Conservation (phyloP, 345 rosid genomes). For the Raphanus raphanistrum region DNA sequence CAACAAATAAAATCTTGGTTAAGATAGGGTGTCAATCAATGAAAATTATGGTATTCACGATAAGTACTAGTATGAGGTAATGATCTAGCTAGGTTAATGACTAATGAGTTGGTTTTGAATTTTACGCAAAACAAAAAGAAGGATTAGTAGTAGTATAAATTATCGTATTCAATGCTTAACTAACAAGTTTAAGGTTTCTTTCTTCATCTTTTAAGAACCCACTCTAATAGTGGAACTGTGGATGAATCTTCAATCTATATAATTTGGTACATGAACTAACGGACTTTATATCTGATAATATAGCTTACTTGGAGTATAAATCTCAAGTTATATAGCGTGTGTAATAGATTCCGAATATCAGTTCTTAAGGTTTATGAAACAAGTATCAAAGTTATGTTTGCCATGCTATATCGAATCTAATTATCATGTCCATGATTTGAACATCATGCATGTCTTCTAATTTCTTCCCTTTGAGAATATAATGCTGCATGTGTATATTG, state of each 20-base stretch:
- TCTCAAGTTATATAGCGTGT: not conserved
- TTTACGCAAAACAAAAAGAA: slow-evolving; percentile 30
- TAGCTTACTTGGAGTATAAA: not conserved
- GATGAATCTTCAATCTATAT: not conserved
- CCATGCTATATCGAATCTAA: not conserved
- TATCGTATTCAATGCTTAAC: slow-evolving; percentile 24
- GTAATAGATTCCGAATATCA: not conserved
- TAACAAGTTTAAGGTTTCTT: slow-evolving; percentile 25
- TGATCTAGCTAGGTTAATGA: not conserved
- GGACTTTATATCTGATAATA: not conserved
- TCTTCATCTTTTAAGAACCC: not conserved
- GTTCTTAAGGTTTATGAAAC: not conserved
- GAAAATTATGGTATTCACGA: slow-evolving; percentile 6
- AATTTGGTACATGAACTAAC: not conserved
- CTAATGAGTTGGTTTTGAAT: slow-evolving; percentile 17
- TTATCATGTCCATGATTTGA: slow-evolving; percentile 4
- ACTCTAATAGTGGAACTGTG: slow-evolving; percentile 3
- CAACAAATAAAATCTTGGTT: not conserved
- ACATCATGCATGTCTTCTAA: not conserved
- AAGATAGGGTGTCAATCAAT: not conserved
- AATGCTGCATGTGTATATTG: not conserved
- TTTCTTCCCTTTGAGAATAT: no score
- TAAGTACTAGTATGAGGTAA: not conserved
- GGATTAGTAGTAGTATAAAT: slow-evolving; percentile 5
- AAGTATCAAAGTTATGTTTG: not conserved